These are phyloP conservation scores for Calcarisporium arbuscula DNA, from an alignment of 2,329 filamentous ascomycete species.

Conservation along the genomic window DNA sequence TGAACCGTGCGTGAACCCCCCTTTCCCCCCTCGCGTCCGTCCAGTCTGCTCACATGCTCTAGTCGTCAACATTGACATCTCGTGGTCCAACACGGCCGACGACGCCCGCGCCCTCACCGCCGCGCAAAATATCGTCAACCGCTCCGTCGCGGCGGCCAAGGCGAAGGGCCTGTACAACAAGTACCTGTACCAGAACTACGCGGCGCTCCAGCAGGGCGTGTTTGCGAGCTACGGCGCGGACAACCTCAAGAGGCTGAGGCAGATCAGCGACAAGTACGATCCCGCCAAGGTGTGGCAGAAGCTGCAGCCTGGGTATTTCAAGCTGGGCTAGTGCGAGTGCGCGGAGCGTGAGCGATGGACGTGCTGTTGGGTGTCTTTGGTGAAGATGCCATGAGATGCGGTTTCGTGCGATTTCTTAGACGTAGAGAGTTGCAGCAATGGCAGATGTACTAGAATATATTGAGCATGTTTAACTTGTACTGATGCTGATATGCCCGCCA, in stretches of 20 bases:
- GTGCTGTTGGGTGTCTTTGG: too few relatives aligned
- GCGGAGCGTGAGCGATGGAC: too few relatives aligned
- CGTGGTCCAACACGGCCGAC: slow-evolving; percentile 22
- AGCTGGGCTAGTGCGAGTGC: too few relatives aligned
- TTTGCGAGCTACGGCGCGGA: slow-evolving; percentile 31
- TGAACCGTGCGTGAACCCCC: slow-evolving; percentile 11
- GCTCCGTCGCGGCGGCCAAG: slow-evolving; percentile 20
- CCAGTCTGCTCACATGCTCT: neutral
- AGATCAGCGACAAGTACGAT: slow-evolving; percentile 30
- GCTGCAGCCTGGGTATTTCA: slow-evolving; percentile 33
- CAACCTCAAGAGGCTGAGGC: slow-evolving; percentile 27
- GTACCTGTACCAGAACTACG: slow-evolving; percentile 42
- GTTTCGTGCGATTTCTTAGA: too few relatives aligned
- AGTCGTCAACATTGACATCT: slow-evolving; percentile 17
- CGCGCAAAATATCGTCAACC: slow-evolving; percentile 18
- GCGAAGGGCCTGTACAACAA: slow-evolving; percentile 25
- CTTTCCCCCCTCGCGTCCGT: neutral
- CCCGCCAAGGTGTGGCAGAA: slow-evolving; percentile 27
- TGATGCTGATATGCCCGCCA: too few relatives aligned
- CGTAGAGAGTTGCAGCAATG: too few relatives aligned
- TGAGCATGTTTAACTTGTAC: too few relatives aligned
- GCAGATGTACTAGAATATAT: too few relatives aligned
- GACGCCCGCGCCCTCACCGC: slow-evolving; percentile 25
- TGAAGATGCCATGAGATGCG: too few relatives aligned
- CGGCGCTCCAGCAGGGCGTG: slow-evolving; percentile 32